A percentile compares a stretch with the other conserved stretches of the same genome.
These are phyloP conservation scores for Claviceps pusilla DNA, from an alignment of 2,329 filamentous ascomycete species.

Conservation along the genomic window DNA sequence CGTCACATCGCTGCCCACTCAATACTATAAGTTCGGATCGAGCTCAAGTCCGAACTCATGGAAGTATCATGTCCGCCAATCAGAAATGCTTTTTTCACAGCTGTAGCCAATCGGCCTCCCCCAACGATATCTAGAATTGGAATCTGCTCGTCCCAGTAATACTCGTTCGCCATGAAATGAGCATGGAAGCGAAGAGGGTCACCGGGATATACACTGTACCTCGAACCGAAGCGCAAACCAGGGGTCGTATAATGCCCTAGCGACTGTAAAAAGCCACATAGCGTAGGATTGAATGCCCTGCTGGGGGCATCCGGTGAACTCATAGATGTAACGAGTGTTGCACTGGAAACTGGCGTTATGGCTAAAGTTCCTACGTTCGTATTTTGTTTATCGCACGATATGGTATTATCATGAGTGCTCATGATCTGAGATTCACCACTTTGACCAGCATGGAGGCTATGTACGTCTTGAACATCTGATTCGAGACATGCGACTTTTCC, in stretches of 20 bases:
- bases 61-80: conserved; percentile 52
- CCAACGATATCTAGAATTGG: conserved; percentile 72
- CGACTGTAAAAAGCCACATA: conserved; percentile 68
- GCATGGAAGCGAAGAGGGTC: conserved; percentile 91
- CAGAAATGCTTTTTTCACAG: conserved; percentile 90
- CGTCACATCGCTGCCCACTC: conserved; percentile 87
- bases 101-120: conserved; percentile 76
- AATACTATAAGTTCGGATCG: conserved; percentile 62
- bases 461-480: not conserved
- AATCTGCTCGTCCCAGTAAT: conserved; percentile 78
- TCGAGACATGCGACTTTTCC: conserved; percentile 13
- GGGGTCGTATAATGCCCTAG: conserved; percentile 78
- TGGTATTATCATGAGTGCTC: not conserved
- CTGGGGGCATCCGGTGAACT: conserved; percentile 6
- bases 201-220: conserved; percentile 89
- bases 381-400: not conserved
- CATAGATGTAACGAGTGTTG: conserved; percentile 13
- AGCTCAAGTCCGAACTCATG: conserved; percentile 18
- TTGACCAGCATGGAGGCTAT: not conserved
- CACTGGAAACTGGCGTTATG: conserved; percentile 22
- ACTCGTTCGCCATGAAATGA: conserved; percentile 76
- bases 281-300: conserved; percentile 21
- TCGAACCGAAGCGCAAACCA: conserved; percentile 82
- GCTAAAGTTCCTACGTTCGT: not conserved
- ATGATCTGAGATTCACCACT: not conserved